These are phyloP conservation scores for Graphilbum ipis-grandicollis DNA, from an alignment of 2,329 filamentous ascomycete genomes.

Conservation along the genomic window DNA sequence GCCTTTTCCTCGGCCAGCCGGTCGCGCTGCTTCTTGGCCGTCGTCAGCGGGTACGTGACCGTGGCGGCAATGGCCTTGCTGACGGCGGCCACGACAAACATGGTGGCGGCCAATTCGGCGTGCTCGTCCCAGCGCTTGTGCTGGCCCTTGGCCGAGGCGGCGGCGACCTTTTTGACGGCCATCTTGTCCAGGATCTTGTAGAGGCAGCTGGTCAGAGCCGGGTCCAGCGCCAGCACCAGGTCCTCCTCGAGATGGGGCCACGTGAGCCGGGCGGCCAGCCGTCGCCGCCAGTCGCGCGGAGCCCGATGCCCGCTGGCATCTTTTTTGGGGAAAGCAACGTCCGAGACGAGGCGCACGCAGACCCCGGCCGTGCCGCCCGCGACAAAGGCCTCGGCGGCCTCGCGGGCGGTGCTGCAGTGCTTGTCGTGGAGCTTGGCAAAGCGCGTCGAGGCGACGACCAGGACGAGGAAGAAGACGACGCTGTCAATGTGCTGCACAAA, in stretches of 20 bases:
- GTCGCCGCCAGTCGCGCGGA: neutral
- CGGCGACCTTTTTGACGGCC: neutral
- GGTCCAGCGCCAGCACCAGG: slow-evolving; percentile 1
- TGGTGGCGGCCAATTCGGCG: neutral
- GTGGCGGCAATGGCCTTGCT: slow-evolving; percentile 1
- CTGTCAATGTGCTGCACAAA: neutral
- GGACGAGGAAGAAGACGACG: neutral
- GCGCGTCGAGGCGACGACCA: neutral
- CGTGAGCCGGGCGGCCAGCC: neutral
- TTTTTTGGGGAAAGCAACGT: neutral
- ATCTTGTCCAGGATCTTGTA: neutral
- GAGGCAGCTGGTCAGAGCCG: neutral
- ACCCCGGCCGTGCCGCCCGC: neutral
- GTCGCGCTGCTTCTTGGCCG: neutral
- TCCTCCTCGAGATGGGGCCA: neutral
- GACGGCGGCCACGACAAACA: slow-evolving; percentile 1
- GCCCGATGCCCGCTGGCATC: neutral
- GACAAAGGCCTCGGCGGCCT: slow-evolving; percentile 1
- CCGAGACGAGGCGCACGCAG: neutral
- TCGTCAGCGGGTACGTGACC: neutral
- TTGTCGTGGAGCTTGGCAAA: neutral
- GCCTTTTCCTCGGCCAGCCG: neutral
- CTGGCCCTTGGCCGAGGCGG: neutral
- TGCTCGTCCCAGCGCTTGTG: neutral
- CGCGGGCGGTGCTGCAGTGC: neutral